Conservation (phyloP, 2,329 filamentous ascomycete species). For the Eutypa lata region DNA sequence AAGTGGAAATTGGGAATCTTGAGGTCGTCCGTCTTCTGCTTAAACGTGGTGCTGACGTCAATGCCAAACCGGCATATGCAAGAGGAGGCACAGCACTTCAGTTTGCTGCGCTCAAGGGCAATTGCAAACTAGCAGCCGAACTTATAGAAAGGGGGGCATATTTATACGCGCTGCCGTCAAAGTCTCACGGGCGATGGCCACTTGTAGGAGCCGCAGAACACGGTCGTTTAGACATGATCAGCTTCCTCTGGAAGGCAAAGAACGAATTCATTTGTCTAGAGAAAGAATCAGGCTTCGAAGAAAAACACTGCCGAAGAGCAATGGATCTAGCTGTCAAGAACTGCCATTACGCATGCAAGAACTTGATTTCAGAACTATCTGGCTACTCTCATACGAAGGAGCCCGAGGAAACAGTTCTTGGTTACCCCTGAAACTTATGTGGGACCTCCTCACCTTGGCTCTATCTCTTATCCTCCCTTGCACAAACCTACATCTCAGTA, state of each 20-base stretch:
- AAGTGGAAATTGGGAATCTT: conserved; percentile 1
- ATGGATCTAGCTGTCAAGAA: conserved; percentile 4
- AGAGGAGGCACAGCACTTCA: conserved; percentile 6
- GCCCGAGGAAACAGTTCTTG: too few relatives aligned
- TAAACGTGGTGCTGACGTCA: neutral
- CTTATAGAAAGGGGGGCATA: neutral
- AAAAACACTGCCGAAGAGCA: conserved; percentile 2
- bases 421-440: too few relatives aligned
- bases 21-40: conserved; percentile 1
- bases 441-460: too few relatives aligned
- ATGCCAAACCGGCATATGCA: neutral
- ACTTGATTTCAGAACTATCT: conserved; percentile 2
- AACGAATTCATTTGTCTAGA: neutral
- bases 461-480: too few relatives aligned
- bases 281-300: conserved; percentile 4
- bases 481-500: too few relatives aligned
- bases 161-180: conserved; percentile 1
- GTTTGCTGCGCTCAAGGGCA: conserved; percentile 6
- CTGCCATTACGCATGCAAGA: neutral
- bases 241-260: conserved; percentile 5
- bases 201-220: conserved; percentile 5
- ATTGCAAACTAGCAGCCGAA: conserved; percentile 4
- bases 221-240: conserved; percentile 3
- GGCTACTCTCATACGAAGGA: neutral
- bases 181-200: conserved; percentile 4